phyloP scores from a whole-genome alignment of 148 eudicot genomes.

The Mesembryanthemum crystallinum region DNA sequence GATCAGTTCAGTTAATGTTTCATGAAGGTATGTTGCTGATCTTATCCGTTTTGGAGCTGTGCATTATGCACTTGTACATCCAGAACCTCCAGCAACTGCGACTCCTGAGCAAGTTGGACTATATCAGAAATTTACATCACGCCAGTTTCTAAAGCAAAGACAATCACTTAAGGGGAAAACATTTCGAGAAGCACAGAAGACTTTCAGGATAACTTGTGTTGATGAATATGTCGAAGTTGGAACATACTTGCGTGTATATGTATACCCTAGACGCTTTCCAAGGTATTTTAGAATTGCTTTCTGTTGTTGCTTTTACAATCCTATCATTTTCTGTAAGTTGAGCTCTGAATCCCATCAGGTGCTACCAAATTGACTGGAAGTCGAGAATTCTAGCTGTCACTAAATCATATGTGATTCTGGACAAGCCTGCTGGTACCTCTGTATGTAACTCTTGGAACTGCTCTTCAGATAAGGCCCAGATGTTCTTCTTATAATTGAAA shows the following conservation, averaged over 20 bases:
- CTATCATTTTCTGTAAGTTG: conserved; percentile 1
- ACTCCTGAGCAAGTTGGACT: conserved; percentile 61
- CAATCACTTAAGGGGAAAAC: conserved; percentile 81
- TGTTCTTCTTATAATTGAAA: not conserved
- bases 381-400: conserved; percentile 75
- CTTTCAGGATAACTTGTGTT: conserved; percentile 58
- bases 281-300: conserved; percentile 43
- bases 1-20: conserved; percentile 24
- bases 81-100: conserved; percentile 84
- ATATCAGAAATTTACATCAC: conserved; percentile 66
- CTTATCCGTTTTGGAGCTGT: conserved; percentile 96
- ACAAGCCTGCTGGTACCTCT: conserved; percentile 96
- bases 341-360: conserved; percentile 40
- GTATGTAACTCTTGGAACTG: conserved; percentile 47
- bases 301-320: not conserved
- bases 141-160: conserved; percentile 53
- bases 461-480: not conserved
- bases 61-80: conserved; percentile 86
- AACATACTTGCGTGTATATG: conserved; percentile 85
- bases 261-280: conserved; percentile 93
- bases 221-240: conserved; percentile 86
- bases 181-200: conserved; percentile 79
- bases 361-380: conserved; percentile 95
- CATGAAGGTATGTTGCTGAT: conserved; percentile 84
- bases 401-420: conserved; percentile 77